phyloP scores from a whole-genome alignment of 2,329 filamentous ascomycete species.

The Neonectria sp. region DNA sequence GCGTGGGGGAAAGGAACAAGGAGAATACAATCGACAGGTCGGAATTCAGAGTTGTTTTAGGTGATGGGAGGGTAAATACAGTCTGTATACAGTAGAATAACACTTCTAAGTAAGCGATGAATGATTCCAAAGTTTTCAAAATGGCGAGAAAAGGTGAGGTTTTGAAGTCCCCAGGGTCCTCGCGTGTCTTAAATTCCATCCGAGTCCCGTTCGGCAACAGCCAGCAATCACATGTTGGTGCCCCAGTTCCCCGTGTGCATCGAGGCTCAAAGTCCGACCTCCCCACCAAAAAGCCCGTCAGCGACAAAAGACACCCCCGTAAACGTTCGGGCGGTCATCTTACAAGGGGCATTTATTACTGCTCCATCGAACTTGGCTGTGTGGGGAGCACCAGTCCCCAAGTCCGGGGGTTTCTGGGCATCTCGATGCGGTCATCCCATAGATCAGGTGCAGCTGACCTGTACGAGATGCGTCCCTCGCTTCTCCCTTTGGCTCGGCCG shows the following conservation, averaged over 20 bases:
- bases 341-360: neutral
- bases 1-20: slow-evolving; percentile 4
- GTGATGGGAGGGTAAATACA: neutral
- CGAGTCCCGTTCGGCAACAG: slow-evolving; percentile 41
- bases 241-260: slow-evolving; percentile 1
- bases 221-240: slow-evolving; percentile 45
- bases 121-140: neutral
- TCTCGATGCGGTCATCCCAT: slow-evolving; percentile 6
- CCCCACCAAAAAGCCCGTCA: slow-evolving; percentile 21
- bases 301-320: neutral
- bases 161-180: slow-evolving; percentile 10
- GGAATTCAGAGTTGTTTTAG: neutral
- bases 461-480: neutral
- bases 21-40: neutral
- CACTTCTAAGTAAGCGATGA: neutral
- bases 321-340: no score
- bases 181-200: slow-evolving; percentile 32
- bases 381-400: neutral
- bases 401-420: neutral
- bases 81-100: neutral
- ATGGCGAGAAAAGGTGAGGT: neutral
- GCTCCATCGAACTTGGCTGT: neutral
- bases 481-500: neutral
- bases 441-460: slow-evolving; percentile 10
- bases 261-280: slow-evolving; percentile 1